phyloP scores from a whole-genome alignment of 164 flowering plant genomes.

The Amborella trichopoda region DNA sequence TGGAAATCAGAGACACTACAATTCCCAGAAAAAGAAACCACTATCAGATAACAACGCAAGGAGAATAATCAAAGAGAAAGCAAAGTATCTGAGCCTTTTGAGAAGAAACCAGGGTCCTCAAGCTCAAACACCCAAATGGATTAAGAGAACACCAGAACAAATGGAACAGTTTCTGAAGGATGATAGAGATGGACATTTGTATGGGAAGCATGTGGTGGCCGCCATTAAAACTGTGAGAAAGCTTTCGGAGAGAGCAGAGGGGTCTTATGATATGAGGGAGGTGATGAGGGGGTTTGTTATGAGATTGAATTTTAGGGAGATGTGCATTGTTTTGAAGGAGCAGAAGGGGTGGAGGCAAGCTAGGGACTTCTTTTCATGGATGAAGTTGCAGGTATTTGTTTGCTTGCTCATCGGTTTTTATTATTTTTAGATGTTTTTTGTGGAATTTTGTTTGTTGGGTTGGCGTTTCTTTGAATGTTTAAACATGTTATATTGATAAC shows the following conservation, averaged over 20 bases:
- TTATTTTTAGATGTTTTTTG: too few species aligned
- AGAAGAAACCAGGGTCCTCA: conserved; percentile 62
- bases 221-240: conserved; percentile 59
- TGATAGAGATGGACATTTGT: conserved; percentile 69
- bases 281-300: conserved; percentile 72
- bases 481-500: too few species aligned
- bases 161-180: conserved; percentile 73
- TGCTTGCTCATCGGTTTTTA: too few species aligned
- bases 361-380: conserved; percentile 81
- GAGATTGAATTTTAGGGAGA: conserved; percentile 67
- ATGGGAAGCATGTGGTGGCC: conserved; percentile 86
- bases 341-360: conserved; percentile 84
- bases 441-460: too few species aligned
- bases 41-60: conserved; percentile 89
- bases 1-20: conserved; percentile 62
- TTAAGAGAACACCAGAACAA: conserved; percentile 77
- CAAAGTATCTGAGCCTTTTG: conserved; percentile 46
- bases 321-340: conserved; percentile 93
- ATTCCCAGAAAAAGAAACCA: too few species aligned
- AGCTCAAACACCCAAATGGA: conserved; percentile 74
- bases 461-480: too few species aligned
- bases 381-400: conserved; percentile 88
- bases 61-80: conserved; percentile 65
- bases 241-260: conserved; percentile 31
- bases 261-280: conserved; percentile 59